Percentiles rank a stretch among this genome's conserved stretches.
Conservation (phyloP, 257 asterid species). For the Ophiorrhiza pumila region DNA sequence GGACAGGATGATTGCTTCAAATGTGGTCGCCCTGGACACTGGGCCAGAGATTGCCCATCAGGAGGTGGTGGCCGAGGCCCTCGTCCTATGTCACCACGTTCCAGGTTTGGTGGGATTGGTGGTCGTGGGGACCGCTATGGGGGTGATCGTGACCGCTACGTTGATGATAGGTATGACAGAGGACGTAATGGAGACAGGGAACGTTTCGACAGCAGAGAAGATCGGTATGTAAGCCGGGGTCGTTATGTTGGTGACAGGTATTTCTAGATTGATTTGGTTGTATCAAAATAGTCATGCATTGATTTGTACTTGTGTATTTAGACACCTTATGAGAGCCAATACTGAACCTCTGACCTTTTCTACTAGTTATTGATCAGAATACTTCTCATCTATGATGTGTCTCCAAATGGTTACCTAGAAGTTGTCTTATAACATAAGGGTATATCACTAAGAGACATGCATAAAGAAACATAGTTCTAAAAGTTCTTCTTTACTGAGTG, state of each 20-base stretch:
- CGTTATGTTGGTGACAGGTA: conserved; percentile 72
- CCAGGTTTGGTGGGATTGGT: conserved; percentile 68
- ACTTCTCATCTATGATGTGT: not conserved
- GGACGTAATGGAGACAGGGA: conserved; percentile 81
- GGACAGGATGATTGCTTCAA: conserved; percentile 97
- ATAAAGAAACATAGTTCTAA: too few species aligned
- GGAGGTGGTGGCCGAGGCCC: conserved; percentile 70
- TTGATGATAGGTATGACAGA: conserved; percentile 73
- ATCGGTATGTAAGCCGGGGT: conserved; percentile 70
- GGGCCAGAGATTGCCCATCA: conserved; percentile 97
- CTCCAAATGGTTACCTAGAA: not conserved
- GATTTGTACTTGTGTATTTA: too few species aligned
- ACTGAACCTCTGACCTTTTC: not conserved
- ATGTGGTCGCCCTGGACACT: conserved; percentile 97
- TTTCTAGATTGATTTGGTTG: not conserved
- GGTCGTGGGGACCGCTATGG: conserved; percentile 79
- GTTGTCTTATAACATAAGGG: not conserved
- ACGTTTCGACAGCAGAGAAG: conserved; percentile 68
- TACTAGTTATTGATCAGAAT: not conserved
- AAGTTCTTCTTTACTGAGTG: not conserved
- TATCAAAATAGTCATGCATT: too few species aligned
- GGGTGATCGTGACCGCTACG: conserved; percentile 66
- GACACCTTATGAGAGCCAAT: too few species aligned
- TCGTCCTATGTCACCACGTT: conserved; percentile 73
- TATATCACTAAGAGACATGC: too few species aligned